A percentile compares a stretch with the other conserved stretches of the same genome.
These are phyloP conservation scores for Chlamydomonas sp. DNA, from an alignment of 139 green algal genomes.

Conservation along the genomic window DNA sequence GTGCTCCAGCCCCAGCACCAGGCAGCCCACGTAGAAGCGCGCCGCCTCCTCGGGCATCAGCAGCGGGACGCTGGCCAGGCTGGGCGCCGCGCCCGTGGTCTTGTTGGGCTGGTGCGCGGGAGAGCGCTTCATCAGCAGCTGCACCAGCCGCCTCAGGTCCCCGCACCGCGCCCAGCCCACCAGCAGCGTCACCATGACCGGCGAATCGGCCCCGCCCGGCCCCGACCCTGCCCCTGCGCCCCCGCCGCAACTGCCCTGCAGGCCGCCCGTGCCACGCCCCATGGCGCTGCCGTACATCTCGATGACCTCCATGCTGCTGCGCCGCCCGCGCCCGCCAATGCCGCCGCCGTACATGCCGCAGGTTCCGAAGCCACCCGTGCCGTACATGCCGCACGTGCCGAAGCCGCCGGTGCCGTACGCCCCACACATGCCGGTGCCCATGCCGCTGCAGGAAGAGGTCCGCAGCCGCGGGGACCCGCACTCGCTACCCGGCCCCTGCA, in stretches of 20 bases:
- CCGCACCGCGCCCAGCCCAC: constrained; percentile 33
- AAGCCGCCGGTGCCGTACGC: too few species aligned
- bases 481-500: too few species aligned
- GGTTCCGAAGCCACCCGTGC: background rate
- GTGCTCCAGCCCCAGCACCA: constrained; percentile 40
- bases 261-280: background rate
- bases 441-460: too few species aligned
- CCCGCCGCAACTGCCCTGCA: background rate
- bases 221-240: background rate
- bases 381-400: too few species aligned
- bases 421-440: too few species aligned
- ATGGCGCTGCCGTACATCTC: constrained; percentile 15
- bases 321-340: background rate
- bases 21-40: constrained; percentile 29
- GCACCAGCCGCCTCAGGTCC: constrained; percentile 31
- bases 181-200: constrained; percentile 10
- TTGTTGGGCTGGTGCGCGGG: background rate
- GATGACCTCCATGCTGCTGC: constrained; percentile 15
- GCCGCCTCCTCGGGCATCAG: constrained; percentile 20
- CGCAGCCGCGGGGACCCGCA: too few species aligned
- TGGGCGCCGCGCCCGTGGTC: background rate
- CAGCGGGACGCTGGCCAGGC: background rate
- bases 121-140: constrained; percentile 17
- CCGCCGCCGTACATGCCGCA: background rate
- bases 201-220: background rate